Base-by-base conservation (phyloP, 1,139 yeast genomes). In the Pichia inconspicua region DNA sequence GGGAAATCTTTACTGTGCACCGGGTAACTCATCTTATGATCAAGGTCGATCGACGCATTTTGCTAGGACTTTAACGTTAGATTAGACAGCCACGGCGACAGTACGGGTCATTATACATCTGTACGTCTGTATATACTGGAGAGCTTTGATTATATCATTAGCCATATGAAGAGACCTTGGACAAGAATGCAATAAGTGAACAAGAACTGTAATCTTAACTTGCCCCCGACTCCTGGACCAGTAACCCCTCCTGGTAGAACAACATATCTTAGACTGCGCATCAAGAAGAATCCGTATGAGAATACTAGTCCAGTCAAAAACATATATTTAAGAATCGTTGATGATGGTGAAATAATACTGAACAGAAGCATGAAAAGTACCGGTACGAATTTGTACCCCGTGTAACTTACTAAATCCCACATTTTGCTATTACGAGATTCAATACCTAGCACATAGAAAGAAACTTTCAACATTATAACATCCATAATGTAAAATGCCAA, bases 341-440 rank as follows among this genome's bases (percentile, higher is more conserved):
- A 71, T 41, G 65, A 70, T 52, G 58, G 69, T 65, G 55, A 43
- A 43, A 67, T 59, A 15, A 61, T 51, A 52, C 78, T 80, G 56
- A 75, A 65, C 47, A 79, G 64, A 58, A 82, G 69, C 46, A 81
- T 70, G 19, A 75, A 66, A 36, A 83, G 75, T 53, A 84, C 73
- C 6, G 95, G 88, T 37, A 94, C 90, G 63, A 89, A 94, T 66
- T 94, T 94, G 73, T 94, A 94, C 31, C 98, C 97, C 47, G 94
- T 83, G 66, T 87, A 92, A 55, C 96, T 85, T 11, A 87, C 76
- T 53, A 92, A 73, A 65, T 94, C 99, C 74, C 92, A 82, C 27
- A 62, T 38, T 38, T 61, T 61, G 34, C 62, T 54, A 45, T 85
- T 70, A 49, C 80, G 73, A 56, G 84, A 61, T 63, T 73, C 62